Evolutionary conservation across 2,329 filamentous ascomycete genomes (phyloP).

Genomic region (Penicillium psychrosexuale): DNA sequence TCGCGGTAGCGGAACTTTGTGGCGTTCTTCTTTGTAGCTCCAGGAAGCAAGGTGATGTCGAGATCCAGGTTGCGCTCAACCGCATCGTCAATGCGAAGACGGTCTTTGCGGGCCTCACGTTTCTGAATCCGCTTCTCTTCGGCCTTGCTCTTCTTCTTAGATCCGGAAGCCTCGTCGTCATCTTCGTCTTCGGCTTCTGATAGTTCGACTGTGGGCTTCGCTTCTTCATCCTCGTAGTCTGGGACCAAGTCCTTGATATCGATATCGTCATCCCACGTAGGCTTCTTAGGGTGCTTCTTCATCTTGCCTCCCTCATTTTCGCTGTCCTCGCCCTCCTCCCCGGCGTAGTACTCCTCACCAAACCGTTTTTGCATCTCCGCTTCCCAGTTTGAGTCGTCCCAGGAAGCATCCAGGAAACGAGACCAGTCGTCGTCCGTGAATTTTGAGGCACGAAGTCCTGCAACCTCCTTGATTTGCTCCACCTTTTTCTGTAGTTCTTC

Average conservation of each 20-base stretch:
- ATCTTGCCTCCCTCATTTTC: conserved; percentile 48
- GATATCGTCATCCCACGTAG: conserved; percentile 94
- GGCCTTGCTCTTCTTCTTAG: conserved; percentile 46
- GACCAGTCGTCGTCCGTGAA: conserved; percentile 77
- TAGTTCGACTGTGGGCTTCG: conserved; percentile 54
- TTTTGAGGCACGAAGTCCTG: conserved; percentile 67
- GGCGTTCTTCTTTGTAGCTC: conserved; percentile 51
- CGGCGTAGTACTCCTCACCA: conserved; percentile 79
- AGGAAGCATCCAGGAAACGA: conserved; percentile 78
- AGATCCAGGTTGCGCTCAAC: conserved; percentile 79
- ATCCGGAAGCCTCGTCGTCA: conserved; percentile 44
- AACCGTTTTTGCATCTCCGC: conserved; percentile 84
- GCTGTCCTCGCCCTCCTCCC: conserved; percentile 53
- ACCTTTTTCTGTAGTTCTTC: conserved; percentile 88
- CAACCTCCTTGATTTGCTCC: conserved; percentile 81
- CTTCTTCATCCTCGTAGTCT: conserved; percentile 76
- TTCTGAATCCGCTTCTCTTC: conserved; percentile 58
- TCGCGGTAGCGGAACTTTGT: conserved; percentile 84
- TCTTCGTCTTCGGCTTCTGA: conserved; percentile 53
- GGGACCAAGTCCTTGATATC: conserved; percentile 91
- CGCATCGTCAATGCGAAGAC: conserved; percentile 77
- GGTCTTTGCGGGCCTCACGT: conserved; percentile 74
- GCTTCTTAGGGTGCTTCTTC: conserved; percentile 71
- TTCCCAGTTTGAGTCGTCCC: conserved; percentile 88
- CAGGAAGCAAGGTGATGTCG: conserved; percentile 60